Evolutionary conservation across 2,329 filamentous ascomycete genomes (phyloP).

Genomic region (Claviceps sp.): DNA sequence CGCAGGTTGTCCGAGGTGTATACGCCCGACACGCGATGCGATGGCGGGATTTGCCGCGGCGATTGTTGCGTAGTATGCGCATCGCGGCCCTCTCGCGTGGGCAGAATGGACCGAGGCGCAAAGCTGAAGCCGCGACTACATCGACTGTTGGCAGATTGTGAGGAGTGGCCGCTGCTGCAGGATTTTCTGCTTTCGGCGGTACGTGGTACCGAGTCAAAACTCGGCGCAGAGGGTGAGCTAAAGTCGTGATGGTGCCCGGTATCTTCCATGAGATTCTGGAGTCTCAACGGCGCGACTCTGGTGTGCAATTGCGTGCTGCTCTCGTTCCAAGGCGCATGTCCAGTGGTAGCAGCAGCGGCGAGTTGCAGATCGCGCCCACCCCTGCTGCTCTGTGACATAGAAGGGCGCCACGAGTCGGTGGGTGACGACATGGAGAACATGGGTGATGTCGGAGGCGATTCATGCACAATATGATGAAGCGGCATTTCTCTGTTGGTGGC

Average conservation of each 20-base stretch:
- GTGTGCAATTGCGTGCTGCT: neutral
- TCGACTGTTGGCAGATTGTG: constrained; percentile 6
- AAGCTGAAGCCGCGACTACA: constrained; percentile 1
- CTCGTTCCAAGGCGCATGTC: neutral
- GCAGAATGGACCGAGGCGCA: constrained; percentile 3
- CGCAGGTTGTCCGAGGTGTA: neutral
- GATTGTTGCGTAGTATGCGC: neutral
- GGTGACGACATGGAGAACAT: neutral
- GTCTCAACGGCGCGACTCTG: neutral
- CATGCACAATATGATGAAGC: constrained; percentile 4
- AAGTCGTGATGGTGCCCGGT: neutral
- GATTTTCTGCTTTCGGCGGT: constrained; percentile 6
- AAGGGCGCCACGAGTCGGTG: neutral
- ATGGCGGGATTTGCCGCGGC: neutral
- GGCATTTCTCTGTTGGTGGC: constrained; percentile 4
- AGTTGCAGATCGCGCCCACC: neutral
- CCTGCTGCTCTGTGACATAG: neutral
- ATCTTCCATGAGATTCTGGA: neutral
- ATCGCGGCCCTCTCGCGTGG: constrained; percentile 6
- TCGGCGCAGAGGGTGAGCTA: neutral
- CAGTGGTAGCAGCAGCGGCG: neutral
- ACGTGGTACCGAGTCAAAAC: constrained; percentile 1
- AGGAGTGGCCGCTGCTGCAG: constrained; percentile 7
- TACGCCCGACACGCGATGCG: neutral
- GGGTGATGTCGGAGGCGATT: constrained; percentile 6